Base-by-base conservation (phyloP, 805 yeast genomes). In the Hanseniaspora opuntiae region DNA sequence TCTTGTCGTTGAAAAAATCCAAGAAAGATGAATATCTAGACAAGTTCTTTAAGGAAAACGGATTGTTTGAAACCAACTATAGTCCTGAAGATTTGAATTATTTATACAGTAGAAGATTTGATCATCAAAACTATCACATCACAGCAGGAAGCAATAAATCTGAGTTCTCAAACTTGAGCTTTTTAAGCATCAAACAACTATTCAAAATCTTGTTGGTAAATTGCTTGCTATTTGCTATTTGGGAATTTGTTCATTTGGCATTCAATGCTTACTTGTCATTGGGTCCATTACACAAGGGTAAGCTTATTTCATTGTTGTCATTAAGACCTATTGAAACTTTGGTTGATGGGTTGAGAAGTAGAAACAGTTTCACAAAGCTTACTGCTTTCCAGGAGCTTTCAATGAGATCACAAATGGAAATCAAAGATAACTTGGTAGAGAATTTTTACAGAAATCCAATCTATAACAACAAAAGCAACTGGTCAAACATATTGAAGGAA, bases 361-460 rank as follows among this genome's bases (percentile, higher is more conserved):
- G 66, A 32, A 72, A 71, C 49, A 71, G 69, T 11, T 70, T 77
- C 53, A 75, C 76, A 1, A 74, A 79, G 56, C 62, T 79, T 55
- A 79, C 87, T 1, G 88, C 90, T 2, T 83, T 78, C 66, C 90
- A 84, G 65, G 93, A 84, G 61, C 68, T 84, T 52, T 83, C 86
- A 0, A 81, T 75, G 59, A 69, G 84, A 46, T 51, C 54, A 14
- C 48, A 51, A 12, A 14, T 51, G 11, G 30, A 36, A 69, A 88
- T 8, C 75, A 79, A 1, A 66, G 78, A 3, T 62, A 70, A 1
- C 74, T 75, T 56, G 58, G 66, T 3, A 72, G 75, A 48, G 22
- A 53, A 47, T 12, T 41, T 53, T 22, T 68, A 75, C 51, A 72
- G 89, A 62, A 58, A 63, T 30, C 70, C 78, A 3, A 74, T 84